phyloP scores from a whole-genome alignment of 2,329 filamentous ascomycete genomes.

The Diaporthe batatas region DNA sequence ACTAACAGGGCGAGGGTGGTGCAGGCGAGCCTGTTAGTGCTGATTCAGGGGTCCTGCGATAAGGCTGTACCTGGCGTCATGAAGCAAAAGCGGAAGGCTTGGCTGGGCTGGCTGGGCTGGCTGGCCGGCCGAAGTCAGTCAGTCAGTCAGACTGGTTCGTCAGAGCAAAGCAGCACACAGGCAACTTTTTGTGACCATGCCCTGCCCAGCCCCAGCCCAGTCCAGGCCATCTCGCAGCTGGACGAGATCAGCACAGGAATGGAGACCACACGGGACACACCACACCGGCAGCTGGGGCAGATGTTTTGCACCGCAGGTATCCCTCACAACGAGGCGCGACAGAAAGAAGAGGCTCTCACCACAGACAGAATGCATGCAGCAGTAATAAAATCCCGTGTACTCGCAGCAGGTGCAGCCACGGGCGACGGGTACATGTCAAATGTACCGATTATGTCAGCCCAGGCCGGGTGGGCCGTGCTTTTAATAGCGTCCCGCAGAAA shows the following conservation, averaged over 20 bases:
- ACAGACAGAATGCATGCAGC: neutral
- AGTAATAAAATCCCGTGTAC: neutral
- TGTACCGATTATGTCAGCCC: conserved; percentile 36
- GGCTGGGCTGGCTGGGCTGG: conserved; percentile 9
- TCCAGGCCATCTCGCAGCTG: conserved; percentile 26
- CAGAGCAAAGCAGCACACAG: neutral
- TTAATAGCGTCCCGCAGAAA: conserved; percentile 29
- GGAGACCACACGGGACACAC: conserved; percentile 19
- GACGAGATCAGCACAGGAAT: conserved; percentile 31
- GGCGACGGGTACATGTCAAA: neutral
- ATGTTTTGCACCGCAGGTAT: neutral
- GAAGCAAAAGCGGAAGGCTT: conserved; percentile 9
- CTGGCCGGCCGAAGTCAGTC: conserved; percentile 1
- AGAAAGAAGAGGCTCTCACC: neutral
- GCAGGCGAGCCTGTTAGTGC: conserved; percentile 2
- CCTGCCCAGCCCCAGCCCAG: conserved; percentile 22
- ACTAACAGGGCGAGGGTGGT: neutral
- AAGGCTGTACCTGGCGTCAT: neutral
- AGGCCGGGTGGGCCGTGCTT: conserved; percentile 23
- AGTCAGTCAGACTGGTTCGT: conserved; percentile 15
- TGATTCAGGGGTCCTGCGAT: conserved; percentile 30
- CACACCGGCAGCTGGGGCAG: neutral
- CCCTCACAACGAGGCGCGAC: neutral
- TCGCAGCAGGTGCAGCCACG: neutral
- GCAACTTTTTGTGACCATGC: conserved; percentile 12